Conservation (phyloP, 2,329 filamentous ascomycete genomes). For the Penicillium psychrosexuale region DNA sequence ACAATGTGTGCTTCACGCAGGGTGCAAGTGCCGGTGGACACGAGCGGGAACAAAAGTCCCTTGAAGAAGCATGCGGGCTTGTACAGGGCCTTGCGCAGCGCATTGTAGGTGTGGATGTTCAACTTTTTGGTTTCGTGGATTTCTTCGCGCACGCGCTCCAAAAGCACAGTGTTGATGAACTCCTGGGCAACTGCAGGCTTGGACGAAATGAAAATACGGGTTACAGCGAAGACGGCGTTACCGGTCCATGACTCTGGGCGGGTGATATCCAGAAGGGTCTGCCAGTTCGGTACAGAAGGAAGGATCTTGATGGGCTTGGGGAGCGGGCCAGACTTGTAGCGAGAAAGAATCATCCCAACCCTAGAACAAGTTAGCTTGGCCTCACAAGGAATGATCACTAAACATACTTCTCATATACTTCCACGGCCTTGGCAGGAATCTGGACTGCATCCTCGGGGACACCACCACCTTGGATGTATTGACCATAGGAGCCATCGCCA, state of each 20-base stretch:
- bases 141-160: constrained; percentile 88
- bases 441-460: constrained; percentile 76
- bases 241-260: constrained; percentile 73
- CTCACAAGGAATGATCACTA: background rate
- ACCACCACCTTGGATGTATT: constrained; percentile 52
- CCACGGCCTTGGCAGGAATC: constrained; percentile 84
- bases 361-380: constrained; percentile 42
- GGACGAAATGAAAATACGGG: constrained; percentile 84
- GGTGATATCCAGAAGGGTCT: constrained; percentile 81
- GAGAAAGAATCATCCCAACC: constrained; percentile 80
- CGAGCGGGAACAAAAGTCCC: constrained; percentile 86
- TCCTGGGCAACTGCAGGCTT: constrained; percentile 76
- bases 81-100: constrained; percentile 87
- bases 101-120: constrained; percentile 92
- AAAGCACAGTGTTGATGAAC: constrained; percentile 81
- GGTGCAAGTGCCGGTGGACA: constrained; percentile 82
- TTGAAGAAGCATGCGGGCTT: constrained; percentile 97
- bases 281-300: constrained; percentile 88
- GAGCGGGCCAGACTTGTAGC: constrained; percentile 93
- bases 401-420: constrained; percentile 81
- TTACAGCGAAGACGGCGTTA: constrained; percentile 83
- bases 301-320: constrained; percentile 98
- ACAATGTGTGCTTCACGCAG: constrained; percentile 90
- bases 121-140: constrained; percentile 93
- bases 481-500: constrained; percentile 34